Percentiles rank a stretch among this genome's conserved stretches.
Conservation (phyloP, 2,329 filamentous ascomycete species). For the Allantophomopsis lycopodina region DNA sequence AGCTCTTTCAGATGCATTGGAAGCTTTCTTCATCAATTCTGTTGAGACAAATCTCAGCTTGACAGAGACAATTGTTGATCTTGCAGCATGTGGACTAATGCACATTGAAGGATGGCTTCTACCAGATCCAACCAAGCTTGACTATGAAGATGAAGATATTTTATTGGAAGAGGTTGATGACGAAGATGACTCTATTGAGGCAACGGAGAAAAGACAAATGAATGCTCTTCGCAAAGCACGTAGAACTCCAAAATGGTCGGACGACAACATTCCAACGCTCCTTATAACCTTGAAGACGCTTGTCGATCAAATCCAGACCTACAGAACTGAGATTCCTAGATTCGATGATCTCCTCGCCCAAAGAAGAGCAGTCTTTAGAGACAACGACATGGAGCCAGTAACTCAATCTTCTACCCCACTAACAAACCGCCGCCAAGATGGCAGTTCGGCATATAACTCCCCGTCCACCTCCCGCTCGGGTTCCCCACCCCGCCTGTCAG, state of each 20-base stretch:
- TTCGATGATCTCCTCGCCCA: slow-evolving; percentile 61
- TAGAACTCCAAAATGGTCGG: slow-evolving; percentile 37
- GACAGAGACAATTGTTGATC: slow-evolving; percentile 69
- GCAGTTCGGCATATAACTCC: slow-evolving; percentile 30
- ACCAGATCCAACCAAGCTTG: slow-evolving; percentile 52
- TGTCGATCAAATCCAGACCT: slow-evolving; percentile 45
- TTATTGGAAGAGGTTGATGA: slow-evolving; percentile 8
- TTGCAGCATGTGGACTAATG: slow-evolving; percentile 76
- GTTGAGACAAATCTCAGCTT: slow-evolving; percentile 83
- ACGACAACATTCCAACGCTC: slow-evolving; percentile 35
- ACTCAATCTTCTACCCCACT: slow-evolving; percentile 13
- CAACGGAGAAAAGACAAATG: slow-evolving; percentile 28
- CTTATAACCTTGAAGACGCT: slow-evolving; percentile 44
- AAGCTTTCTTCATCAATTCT: slow-evolving; percentile 77
- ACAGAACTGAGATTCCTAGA: slow-evolving; percentile 50
- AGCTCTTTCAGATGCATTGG: slow-evolving; percentile 56
- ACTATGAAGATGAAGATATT: slow-evolving; percentile 31
- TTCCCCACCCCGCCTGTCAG: slow-evolving; percentile 39
- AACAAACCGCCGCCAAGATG: slow-evolving; percentile 16
- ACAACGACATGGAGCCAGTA: slow-evolving; percentile 31
- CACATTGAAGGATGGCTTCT: slow-evolving; percentile 84
- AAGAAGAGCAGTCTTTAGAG: slow-evolving; percentile 49
- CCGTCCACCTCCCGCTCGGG: slow-evolving; percentile 22
- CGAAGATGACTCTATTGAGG: slow-evolving; percentile 24
- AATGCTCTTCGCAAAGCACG: slow-evolving; percentile 35